phyloP scores from a whole-genome alignment of 768 basidiomycete species.

The Lyophyllum decastes region DNA sequence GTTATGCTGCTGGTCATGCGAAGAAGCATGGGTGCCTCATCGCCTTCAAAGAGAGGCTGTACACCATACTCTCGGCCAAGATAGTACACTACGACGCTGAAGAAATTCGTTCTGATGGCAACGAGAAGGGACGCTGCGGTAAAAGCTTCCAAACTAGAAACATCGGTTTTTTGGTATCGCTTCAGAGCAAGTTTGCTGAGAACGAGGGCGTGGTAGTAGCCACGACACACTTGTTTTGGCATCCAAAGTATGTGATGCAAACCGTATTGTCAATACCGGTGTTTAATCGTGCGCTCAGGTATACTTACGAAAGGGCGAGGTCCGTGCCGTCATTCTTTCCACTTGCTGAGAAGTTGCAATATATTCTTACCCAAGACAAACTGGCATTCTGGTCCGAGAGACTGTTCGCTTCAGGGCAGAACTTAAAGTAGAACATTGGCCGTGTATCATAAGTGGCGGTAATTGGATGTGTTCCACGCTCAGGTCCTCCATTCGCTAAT shows the following conservation, averaged over 20 bases:
- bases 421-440: conserved; percentile 56
- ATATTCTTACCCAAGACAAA: conserved; percentile 56
- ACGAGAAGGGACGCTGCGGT: conserved; percentile 43
- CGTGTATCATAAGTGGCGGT: conserved; percentile 87
- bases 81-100: conserved; percentile 73
- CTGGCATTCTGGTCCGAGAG: conserved; percentile 71
- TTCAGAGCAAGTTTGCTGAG: conserved; percentile 43
- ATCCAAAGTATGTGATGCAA: conserved; percentile 63
- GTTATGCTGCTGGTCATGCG: conserved; percentile 65
- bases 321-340: conserved; percentile 21
- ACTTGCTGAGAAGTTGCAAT: neutral
- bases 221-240: conserved; percentile 96
- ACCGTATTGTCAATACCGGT: conserved; percentile 3
- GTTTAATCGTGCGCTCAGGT: conserved; percentile 37
- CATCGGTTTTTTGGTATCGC: conserved; percentile 73
- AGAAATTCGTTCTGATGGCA: conserved; percentile 42
- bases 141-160: conserved; percentile 76
- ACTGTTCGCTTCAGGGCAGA: conserved; percentile 54
- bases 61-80: conserved; percentile 44
- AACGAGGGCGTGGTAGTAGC: conserved; percentile 69
- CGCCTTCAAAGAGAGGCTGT: conserved; percentile 60
- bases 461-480: conserved; percentile 14
- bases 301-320: conserved; percentile 85
- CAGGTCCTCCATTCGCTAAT: neutral
- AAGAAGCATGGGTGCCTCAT: conserved; percentile 91